A percentile compares a stretch with the other conserved stretches of the same genome.
phyloP scores from a whole-genome alignment of 2,329 filamentous ascomycete species.

The Pleomassaria siparia region DNA sequence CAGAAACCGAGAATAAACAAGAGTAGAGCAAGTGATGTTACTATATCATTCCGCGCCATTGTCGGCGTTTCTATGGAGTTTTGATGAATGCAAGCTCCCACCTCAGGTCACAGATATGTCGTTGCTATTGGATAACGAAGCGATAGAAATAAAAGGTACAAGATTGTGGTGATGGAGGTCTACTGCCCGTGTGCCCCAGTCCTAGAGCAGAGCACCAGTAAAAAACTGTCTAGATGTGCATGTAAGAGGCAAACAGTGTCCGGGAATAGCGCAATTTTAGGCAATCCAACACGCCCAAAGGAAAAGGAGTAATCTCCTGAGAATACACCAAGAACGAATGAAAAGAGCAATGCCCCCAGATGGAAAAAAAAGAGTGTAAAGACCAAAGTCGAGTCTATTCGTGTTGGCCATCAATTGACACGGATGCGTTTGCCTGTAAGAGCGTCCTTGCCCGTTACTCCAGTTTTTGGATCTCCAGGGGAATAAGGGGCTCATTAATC shows the following conservation, averaged over 20 bases:
- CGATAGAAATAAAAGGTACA: conserved; percentile 3
- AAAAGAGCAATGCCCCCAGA: background rate
- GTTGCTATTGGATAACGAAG: background rate
- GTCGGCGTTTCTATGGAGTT: background rate
- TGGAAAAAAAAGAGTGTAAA: background rate
- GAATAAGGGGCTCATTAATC: conserved; percentile 2
- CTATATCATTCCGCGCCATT: background rate
- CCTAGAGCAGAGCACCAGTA: conserved; percentile 12
- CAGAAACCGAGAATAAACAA: background rate
- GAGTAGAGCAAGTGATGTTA: background rate
- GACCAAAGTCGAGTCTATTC: background rate
- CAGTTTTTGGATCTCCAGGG: conserved; percentile 1
- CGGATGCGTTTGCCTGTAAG: background rate
- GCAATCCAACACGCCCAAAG: conserved; percentile 8
- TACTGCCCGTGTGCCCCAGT: conserved; percentile 9
- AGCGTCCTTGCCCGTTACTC: conserved; percentile 1
- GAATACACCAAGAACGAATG: conserved; percentile 8
- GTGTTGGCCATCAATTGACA: background rate
- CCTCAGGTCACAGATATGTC: conserved; percentile 2
- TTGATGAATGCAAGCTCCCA: background rate
- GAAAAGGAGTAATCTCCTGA: conserved; percentile 1
- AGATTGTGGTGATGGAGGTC: conserved; percentile 8
- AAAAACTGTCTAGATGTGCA: conserved; percentile 10
- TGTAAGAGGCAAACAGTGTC: conserved; percentile 7
- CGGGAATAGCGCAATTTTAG: conserved; percentile 7